Evolutionary conservation across 306 rosid genomes (phyloP).

Genomic region (Gynostemma pentaphyllum): DNA sequence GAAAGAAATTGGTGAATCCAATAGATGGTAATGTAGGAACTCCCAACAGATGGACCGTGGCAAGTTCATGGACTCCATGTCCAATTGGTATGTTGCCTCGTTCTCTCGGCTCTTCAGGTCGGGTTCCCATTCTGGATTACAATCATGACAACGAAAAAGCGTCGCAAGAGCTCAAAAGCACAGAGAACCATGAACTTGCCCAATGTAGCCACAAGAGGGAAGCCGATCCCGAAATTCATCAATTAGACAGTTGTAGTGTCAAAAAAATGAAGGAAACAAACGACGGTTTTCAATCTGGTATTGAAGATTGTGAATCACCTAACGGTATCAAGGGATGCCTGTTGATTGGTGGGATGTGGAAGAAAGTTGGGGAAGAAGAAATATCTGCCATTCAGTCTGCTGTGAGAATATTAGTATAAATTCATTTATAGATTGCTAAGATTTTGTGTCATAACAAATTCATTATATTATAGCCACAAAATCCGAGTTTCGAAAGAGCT

Average conservation of each 20-base stretch:
- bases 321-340: constrained; percentile 32
- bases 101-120: constrained; percentile 48
- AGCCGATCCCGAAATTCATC: constrained; percentile 29
- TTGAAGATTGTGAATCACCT: constrained; percentile 7
- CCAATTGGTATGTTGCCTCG: constrained; percentile 91
- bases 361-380: constrained; percentile 49
- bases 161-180: constrained; percentile 12
- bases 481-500: not conserved
- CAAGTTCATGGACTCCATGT: constrained; percentile 76
- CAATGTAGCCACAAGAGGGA: constrained; percentile 32
- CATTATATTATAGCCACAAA: not conserved
- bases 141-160: constrained; percentile 1
- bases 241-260: constrained; percentile 25
- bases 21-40: constrained; percentile 17
- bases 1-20: constrained; percentile 17
- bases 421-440: not conserved
- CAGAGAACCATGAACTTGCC: constrained; percentile 20
- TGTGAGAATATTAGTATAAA: constrained; percentile 43
- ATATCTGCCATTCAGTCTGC: constrained; percentile 42
- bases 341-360: constrained; percentile 51
- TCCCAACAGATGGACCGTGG: constrained; percentile 42
- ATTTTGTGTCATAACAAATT: not conserved
- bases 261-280: constrained; percentile 47
- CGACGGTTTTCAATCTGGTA: constrained; percentile 13
- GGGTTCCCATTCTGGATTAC: constrained; percentile 48